Percentiles rank a stretch among this genome's conserved stretches.
Evolutionary conservation across 345 rosid species (phyloP).

Genomic region (Eutrema heterophyllum): DNA sequence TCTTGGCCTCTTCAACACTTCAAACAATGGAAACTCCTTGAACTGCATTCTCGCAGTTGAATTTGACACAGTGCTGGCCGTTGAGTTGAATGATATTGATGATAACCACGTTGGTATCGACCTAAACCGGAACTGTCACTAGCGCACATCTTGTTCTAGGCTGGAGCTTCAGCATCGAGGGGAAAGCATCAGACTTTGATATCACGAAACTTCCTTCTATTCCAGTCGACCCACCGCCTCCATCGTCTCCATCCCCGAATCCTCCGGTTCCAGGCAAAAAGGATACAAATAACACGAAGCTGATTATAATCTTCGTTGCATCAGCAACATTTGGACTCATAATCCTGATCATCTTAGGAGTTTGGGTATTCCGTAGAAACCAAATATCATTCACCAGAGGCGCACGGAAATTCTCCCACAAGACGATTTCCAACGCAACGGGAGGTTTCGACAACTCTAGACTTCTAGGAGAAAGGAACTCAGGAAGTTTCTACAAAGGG

Average conservation of each 20-base stretch:
- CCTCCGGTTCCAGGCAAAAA: constrained; percentile 2
- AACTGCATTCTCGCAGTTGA: constrained; percentile 54
- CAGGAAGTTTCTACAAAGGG: too few relatives aligned
- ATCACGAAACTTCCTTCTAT: constrained; percentile 54
- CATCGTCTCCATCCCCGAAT: background rate
- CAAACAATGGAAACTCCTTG: too few relatives aligned
- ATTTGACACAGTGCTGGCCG: constrained; percentile 43
- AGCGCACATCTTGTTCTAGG: constrained; percentile 48
- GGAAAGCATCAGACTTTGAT: constrained; percentile 35
- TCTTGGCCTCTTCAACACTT: constrained; percentile 52
- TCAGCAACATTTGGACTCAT: too few relatives aligned
- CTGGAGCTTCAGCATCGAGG: constrained; percentile 56
- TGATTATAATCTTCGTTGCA: background rate
- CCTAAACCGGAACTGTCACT: constrained; percentile 38
- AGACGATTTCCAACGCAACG: constrained; percentile 13
- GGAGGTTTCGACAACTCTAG: too few relatives aligned
- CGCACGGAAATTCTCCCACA: constrained; percentile 9
- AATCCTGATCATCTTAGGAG: too few relatives aligned
- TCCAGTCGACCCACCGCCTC: constrained; percentile 28
- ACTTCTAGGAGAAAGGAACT: too few relatives aligned
- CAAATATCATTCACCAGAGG: constrained; percentile 3
- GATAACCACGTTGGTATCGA: constrained; percentile 63
- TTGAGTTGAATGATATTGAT: constrained; percentile 40
- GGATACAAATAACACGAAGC: background rate
- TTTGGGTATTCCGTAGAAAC: background rate